Conservation (phyloP, 176 grass and related monocot species). For the Metroxylon sagu region DNA sequence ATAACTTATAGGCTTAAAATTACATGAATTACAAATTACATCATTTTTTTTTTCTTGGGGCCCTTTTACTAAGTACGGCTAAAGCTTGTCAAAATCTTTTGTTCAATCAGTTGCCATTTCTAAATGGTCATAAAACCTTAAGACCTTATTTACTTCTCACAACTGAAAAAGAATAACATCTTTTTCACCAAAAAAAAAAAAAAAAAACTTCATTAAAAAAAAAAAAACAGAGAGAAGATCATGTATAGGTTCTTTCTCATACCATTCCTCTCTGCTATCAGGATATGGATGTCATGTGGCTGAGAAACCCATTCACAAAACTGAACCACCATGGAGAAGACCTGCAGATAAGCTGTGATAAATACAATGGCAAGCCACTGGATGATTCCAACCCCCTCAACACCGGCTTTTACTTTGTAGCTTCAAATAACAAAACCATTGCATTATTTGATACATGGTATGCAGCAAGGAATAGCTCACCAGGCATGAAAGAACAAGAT, state of each 20-base stretch:
- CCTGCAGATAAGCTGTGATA: slow-evolving; percentile 58
- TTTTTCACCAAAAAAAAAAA: too few species aligned
- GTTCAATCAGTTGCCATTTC: too few species aligned
- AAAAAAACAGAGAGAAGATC: too few species aligned
- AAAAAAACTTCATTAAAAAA: too few species aligned
- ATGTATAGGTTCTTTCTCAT: too few species aligned
- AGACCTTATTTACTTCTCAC: too few species aligned
- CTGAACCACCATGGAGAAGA: slow-evolving; percentile 23
- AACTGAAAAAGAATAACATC: too few species aligned
- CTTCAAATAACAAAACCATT: slow-evolving; percentile 31
- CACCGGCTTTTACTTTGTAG: slow-evolving; percentile 43
- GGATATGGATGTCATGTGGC: slow-evolving; percentile 68
- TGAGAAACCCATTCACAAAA: slow-evolving; percentile 48
- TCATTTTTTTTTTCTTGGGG: too few species aligned
- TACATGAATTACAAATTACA: too few species aligned
- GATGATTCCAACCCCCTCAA: slow-evolving; percentile 42
- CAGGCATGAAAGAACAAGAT: slow-evolving; percentile 44
- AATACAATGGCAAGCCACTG: slow-evolving; percentile 35
- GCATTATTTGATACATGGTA: slow-evolving; percentile 44
- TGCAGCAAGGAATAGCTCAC: slow-evolving; percentile 17
- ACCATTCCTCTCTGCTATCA: slow-evolving; percentile 7
- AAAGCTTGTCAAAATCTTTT: too few species aligned
- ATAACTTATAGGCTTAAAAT: neutral
- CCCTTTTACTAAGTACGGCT: too few species aligned
- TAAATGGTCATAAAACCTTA: too few species aligned